Percentiles rank a stretch among this genome's conserved stretches.
Conservation (phyloP, 352 stramenopile species). For the Phytophthora meadii region DNA sequence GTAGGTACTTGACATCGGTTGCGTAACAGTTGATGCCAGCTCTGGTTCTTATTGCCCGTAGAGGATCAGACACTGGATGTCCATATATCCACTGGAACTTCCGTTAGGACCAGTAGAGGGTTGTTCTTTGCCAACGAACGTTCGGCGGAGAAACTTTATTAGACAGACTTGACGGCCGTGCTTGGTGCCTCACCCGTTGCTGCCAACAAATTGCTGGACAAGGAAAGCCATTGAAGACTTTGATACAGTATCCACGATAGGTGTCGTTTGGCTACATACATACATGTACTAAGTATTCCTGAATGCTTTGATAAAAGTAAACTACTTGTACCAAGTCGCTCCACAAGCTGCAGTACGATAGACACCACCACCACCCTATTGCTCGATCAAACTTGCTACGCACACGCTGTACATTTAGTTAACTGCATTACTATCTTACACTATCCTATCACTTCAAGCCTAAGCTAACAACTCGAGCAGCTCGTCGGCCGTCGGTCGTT, state of each 20-base stretch:
- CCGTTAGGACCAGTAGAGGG: too few species aligned
- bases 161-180: neutral
- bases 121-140: neutral
- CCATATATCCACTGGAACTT: too few species aligned
- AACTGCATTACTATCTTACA: neutral
- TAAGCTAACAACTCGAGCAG: slow-evolving; percentile 21
- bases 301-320: too few species aligned
- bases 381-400: neutral
- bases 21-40: too few species aligned
- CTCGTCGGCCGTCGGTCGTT: slow-evolving; percentile 15
- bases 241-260: neutral
- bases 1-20: too few species aligned
- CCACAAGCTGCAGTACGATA: neutral
- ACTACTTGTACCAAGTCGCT: too few species aligned
- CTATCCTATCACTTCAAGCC: slow-evolving; percentile 11
- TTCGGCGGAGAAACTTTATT: neutral
- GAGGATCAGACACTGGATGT: too few species aligned
- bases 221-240: neutral
- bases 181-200: neutral
- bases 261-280: neutral
- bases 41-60: too few species aligned
- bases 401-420: neutral
- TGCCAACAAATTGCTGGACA: neutral
- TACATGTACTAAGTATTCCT: neutral
- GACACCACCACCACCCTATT: neutral